These are phyloP conservation scores for Crithidia thermophila DNA, from an alignment of 208 protist species.

Conservation along the genomic window DNA sequence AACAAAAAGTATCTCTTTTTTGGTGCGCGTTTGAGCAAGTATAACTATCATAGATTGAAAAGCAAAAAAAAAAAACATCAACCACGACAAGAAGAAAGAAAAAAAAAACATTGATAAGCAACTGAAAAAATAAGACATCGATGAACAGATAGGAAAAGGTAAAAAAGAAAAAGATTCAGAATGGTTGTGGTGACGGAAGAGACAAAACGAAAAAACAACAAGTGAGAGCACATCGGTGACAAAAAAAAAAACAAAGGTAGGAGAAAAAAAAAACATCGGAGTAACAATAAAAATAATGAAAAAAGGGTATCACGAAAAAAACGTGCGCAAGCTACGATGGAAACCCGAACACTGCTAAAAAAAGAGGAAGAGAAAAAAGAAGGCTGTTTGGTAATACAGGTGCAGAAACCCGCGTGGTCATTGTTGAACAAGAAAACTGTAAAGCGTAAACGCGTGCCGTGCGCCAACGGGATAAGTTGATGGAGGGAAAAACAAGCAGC, in stretches of 20 bases:
- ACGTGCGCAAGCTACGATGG: no score
- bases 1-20: background rate
- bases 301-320: background rate
- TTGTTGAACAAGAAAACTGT: no score
- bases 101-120: background rate
- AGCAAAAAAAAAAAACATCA: background rate
- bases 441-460: no score
- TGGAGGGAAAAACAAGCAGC: no score
- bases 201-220: conserved; percentile 5
- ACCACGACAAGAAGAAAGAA: background rate
- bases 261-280: background rate
- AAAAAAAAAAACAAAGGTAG: conserved; percentile 5
- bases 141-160: background rate
- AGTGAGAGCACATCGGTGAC: conserved; percentile 5
- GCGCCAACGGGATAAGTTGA: no score
- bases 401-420: no score
- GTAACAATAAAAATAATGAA: conserved; percentile 5
- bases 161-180: conserved; percentile 6
- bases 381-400: background rate
- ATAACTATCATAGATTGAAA: no score
- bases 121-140: background rate
- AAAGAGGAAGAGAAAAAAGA: background rate
- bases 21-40: no score
- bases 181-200: background rate
- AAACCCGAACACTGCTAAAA: background rate